A percentile compares a stretch with the other conserved stretches of the same genome.
Conservation (phyloP, 2,329 filamentous ascomycete genomes). For the Neophaeococcomyces mojaviensis region DNA sequence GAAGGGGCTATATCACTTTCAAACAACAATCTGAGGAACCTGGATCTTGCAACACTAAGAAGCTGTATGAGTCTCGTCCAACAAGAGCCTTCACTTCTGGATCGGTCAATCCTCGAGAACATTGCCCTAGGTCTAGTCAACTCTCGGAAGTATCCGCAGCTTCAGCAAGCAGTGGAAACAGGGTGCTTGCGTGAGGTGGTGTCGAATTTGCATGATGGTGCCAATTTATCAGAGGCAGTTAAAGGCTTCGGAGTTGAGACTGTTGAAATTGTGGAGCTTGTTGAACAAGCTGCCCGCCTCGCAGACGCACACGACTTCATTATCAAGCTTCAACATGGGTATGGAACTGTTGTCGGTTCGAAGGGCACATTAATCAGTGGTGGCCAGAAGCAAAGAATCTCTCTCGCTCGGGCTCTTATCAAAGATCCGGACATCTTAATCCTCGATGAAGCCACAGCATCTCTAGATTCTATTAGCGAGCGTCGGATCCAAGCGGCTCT, state of each 20-base stretch:
- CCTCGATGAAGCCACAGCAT: constrained; percentile 32
- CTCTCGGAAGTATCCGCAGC: constrained; percentile 25
- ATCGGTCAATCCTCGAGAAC: constrained; percentile 47
- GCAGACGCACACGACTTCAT: constrained; percentile 56
- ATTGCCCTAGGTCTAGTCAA: constrained; percentile 45
- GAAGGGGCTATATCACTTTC: constrained; percentile 28
- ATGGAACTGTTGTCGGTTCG: constrained; percentile 49
- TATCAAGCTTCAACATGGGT: constrained; percentile 42
- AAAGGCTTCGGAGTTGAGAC: constrained; percentile 27
- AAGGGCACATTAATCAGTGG: constrained; percentile 76
- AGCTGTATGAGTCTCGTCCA: constrained; percentile 38
- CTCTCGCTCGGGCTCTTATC: constrained; percentile 76
- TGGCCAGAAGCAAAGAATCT: constrained; percentile 86
- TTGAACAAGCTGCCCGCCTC: constrained; percentile 37
- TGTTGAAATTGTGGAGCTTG: constrained; percentile 47
- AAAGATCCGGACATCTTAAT: constrained; percentile 71
- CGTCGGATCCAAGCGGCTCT: constrained; percentile 29
- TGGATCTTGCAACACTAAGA: constrained; percentile 31
- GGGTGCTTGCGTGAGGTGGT: constrained; percentile 6
- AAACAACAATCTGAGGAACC: constrained; percentile 23
- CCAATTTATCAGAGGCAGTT: constrained; percentile 6
- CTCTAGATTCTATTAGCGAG: constrained; percentile 31
- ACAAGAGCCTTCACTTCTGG: constrained; percentile 45
- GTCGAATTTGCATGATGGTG: constrained; percentile 8
- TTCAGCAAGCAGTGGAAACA: constrained; percentile 22